Evolutionary conservation across 768 basidiomycete species (phyloP).

Genomic region (Xerocomellus dryophilus): DNA sequence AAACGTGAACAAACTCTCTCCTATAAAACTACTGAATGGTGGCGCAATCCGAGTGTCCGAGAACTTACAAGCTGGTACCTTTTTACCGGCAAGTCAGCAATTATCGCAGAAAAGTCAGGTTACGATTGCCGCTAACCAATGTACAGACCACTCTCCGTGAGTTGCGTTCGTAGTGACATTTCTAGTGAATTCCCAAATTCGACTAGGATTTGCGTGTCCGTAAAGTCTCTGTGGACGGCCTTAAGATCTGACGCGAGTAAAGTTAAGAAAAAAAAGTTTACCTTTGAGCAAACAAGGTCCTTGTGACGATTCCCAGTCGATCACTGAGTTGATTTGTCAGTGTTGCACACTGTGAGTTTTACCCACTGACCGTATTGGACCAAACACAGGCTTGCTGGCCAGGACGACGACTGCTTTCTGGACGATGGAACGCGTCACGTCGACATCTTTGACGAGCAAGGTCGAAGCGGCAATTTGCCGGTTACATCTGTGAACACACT

Average conservation of each 20-base stretch:
- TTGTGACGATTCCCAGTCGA: slow-evolving; percentile 91
- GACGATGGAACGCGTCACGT: slow-evolving; percentile 93
- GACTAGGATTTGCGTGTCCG: slow-evolving; percentile 81
- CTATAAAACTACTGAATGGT: slow-evolving; percentile 37
- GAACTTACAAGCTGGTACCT: slow-evolving; percentile 68
- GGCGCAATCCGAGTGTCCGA: not conserved
- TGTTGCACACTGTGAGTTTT: not conserved
- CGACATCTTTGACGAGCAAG: slow-evolving; percentile 72
- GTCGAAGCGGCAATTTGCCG: slow-evolving; percentile 85
- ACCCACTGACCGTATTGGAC: slow-evolving; percentile 73
- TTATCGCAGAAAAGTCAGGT: not conserved
- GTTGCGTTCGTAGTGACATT: slow-evolving; percentile 65
- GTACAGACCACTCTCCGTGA: slow-evolving; percentile 91
- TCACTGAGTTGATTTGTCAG: slow-evolving; percentile 51
- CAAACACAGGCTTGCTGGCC: slow-evolving; percentile 87
- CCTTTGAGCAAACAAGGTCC: slow-evolving; percentile 85
- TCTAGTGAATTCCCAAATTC: slow-evolving; percentile 83
- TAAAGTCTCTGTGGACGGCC: slow-evolving; percentile 64
- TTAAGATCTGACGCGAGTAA: not conserved
- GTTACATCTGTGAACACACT: slow-evolving; percentile 63
- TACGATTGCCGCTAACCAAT: slow-evolving; percentile 65
- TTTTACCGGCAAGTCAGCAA: slow-evolving; percentile 11
- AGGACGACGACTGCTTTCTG: slow-evolving; percentile 97
- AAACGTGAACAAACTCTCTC: slow-evolving; percentile 89
- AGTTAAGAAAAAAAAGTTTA: slow-evolving; percentile 19